A percentile compares a stretch with the other conserved stretches of the same genome.
Evolutionary conservation across 306 rosid genomes (phyloP).

Genomic region (Arachis stenosperma): DNA sequence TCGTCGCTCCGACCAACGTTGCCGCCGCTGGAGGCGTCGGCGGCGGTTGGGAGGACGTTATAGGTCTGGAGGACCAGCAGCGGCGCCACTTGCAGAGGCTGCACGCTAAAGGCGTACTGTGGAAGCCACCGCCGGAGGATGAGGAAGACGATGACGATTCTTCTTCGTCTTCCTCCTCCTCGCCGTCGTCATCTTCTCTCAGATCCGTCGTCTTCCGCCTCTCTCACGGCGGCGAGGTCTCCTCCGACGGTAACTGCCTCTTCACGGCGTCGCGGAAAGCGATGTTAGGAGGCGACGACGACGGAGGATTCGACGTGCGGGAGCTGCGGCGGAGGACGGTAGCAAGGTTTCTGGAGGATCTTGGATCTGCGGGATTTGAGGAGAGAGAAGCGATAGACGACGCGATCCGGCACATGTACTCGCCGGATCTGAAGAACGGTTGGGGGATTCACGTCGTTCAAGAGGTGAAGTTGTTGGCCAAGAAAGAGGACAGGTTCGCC

Average conservation of each 20-base stretch:
- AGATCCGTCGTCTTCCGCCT: slow-evolving; percentile 83
- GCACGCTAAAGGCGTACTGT: slow-evolving; percentile 81
- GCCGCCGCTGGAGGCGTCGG: slow-evolving; percentile 20
- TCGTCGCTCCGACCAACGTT: slow-evolving; percentile 47
- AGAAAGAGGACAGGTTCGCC: slow-evolving; percentile 73
- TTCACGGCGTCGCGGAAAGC: slow-evolving; percentile 92
- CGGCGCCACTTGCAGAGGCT: slow-evolving; percentile 75
- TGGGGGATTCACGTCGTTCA: slow-evolving; percentile 97
- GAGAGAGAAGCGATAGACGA: slow-evolving; percentile 62
- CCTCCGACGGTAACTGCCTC: slow-evolving; percentile 89
- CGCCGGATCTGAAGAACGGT: slow-evolving; percentile 88
- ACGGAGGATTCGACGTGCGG: slow-evolving; percentile 53
- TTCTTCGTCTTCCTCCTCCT: slow-evolving; percentile 33
- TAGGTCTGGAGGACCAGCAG: slow-evolving; percentile 89
- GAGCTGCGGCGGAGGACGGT: slow-evolving; percentile 86
- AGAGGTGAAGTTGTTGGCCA: slow-evolving; percentile 91
- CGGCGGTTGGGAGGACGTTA: slow-evolving; percentile 79
- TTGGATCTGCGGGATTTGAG: slow-evolving; percentile 64
- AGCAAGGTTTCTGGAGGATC: slow-evolving; percentile 69
- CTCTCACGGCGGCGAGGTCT: slow-evolving; percentile 94
- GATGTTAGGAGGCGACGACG: slow-evolving; percentile 57
- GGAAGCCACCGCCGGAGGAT: slow-evolving; percentile 71
- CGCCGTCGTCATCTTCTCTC: slow-evolving; percentile 32
- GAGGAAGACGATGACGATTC: slow-evolving; percentile 36
- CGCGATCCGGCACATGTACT: slow-evolving; percentile 81